Evolutionary conservation across 192 early-diverging fungal genomes (phyloP).

Genomic region (Neocallimastix lanati): DNA sequence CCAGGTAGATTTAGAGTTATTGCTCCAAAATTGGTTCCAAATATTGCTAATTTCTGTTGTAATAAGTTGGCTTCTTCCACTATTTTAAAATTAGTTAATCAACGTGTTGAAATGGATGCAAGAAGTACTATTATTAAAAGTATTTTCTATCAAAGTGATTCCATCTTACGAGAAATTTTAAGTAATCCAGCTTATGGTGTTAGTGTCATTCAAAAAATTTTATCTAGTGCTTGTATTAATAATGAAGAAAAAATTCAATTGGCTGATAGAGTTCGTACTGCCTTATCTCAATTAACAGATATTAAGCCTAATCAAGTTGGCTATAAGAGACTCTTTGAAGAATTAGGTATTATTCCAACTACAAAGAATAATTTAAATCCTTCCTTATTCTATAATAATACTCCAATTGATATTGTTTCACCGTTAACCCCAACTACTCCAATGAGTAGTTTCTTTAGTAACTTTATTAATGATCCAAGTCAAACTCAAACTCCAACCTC

Average conservation of each 20-base stretch:
- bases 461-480: not conserved
- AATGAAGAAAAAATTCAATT: conserved; percentile 53
- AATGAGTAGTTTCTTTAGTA: not conserved
- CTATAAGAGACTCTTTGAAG: conserved; percentile 63
- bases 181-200: conserved; percentile 75
- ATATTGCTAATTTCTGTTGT: conserved; percentile 60
- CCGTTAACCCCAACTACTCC: not conserved
- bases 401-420: not conserved
- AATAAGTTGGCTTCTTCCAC: conserved; percentile 79
- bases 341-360: conserved; percentile 27
- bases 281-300: conserved; percentile 11
- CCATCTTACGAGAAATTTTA: conserved; percentile 16
- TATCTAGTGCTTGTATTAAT: conserved; percentile 59
- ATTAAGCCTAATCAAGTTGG: conserved; percentile 24
- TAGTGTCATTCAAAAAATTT: conserved; percentile 68
- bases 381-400: not conserved
- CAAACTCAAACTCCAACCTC: not conserved
- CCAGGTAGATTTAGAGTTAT: conserved; percentile 67
- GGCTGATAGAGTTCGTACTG: conserved; percentile 51
- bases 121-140: conserved; percentile 64
- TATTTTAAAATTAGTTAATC: conserved; percentile 77
- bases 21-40: conserved; percentile 58
- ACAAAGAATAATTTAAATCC: not conserved
- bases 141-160: conserved; percentile 42
- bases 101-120: conserved; percentile 73